Conservation (phyloP, 106 monocot genomes). For the Dendrobium chrysotoxum region DNA sequence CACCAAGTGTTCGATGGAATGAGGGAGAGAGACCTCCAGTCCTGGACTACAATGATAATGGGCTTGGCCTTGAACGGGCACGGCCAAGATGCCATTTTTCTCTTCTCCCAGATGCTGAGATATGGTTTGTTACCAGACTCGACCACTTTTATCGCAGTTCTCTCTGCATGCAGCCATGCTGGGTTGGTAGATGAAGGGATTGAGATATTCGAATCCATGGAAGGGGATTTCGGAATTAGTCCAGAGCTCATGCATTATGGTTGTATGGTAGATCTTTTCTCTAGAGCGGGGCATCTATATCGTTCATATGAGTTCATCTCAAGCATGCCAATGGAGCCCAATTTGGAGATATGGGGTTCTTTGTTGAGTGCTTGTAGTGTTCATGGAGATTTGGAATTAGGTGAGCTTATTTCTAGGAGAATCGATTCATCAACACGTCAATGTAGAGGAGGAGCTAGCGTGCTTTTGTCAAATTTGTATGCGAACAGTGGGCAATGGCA, state of each 20-base stretch:
- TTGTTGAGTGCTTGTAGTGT: slow-evolving; percentile 65
- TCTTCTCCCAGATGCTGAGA: slow-evolving; percentile 29
- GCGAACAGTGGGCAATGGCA: slow-evolving; percentile 46
- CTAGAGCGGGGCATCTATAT: slow-evolving; percentile 33
- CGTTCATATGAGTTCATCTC: slow-evolving; percentile 39
- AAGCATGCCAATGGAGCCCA: slow-evolving; percentile 49
- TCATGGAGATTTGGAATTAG: slow-evolving; percentile 34
- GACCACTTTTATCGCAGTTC: slow-evolving; percentile 35
- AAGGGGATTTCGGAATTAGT: slow-evolving; percentile 11
- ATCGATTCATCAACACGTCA: slow-evolving; percentile 24
- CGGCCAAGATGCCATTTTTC: slow-evolving; percentile 30
- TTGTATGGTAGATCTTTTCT: slow-evolving; percentile 46
- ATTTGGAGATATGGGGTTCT: slow-evolving; percentile 44
- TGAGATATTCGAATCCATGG: slow-evolving; percentile 34
- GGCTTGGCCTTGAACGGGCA: slow-evolving; percentile 45
- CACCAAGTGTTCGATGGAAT: slow-evolving; percentile 30
- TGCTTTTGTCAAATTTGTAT: slow-evolving; percentile 70
- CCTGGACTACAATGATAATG: slow-evolving; percentile 55
- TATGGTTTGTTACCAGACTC: slow-evolving; percentile 27
- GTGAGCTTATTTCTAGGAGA: slow-evolving; percentile 26
- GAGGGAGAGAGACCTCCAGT: slow-evolving; percentile 29
- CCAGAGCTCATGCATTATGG: slow-evolving; percentile 49
- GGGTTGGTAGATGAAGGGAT: slow-evolving; percentile 42
- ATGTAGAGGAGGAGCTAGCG: slow-evolving; percentile 37
- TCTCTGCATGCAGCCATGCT: slow-evolving; percentile 52